Base-by-base conservation (phyloP, 176 grass and related monocot genomes). In the Canna indica region DNA sequence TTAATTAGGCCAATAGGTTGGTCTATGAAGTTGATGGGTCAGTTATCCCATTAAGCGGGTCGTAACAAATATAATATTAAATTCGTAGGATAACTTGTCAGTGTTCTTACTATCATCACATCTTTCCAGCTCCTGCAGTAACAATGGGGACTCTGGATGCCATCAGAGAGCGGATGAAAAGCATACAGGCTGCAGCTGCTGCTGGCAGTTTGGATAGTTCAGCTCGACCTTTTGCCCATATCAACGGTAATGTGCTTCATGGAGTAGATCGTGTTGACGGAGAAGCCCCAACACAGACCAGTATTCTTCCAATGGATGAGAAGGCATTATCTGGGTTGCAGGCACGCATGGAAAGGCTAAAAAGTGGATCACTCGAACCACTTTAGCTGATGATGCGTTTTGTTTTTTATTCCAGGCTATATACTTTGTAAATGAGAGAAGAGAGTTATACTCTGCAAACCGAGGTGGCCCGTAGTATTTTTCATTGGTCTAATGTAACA, bases 101-200 rank as follows among this genome's bases (percentile, higher is more conserved):
- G n/a, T n/a, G n/a, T 29, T 73, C 24, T 50, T 6, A 50, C 20
- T 74, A 2, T 56, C 38, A n/a, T n/a, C n/a, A 41, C 41, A 6
- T 68, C 26, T 53, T 68, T 47, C 32, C 59, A 48, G 66, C 57
- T 60, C 67, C 67, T 36, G 36, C 81, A 69, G 70, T 75, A 73
- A 70, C 71, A 44, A 48, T 69, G 35, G 75, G 73, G 35, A 73
- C 81, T 6, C 61, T 75, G 13, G 81, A 67, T 79, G 94, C 94
- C 58, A 86, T 99, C 47, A 87, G 94, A 73, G 94, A 99, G 74
- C 85, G 94, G 76, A 99, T 99, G 94, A 99, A 89, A 90, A 99
- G 86, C 73, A 99, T 99, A 47, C 94, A 99, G 81, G 93, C 93
- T 53, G 93, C 88, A 64, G 88, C 93, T 39, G 86, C 85, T 10